Evolutionary conservation across 1,139 yeast genomes (phyloP), one percentile per base, ranked within the genome.

Genomic region (Candida albicans): DNA sequence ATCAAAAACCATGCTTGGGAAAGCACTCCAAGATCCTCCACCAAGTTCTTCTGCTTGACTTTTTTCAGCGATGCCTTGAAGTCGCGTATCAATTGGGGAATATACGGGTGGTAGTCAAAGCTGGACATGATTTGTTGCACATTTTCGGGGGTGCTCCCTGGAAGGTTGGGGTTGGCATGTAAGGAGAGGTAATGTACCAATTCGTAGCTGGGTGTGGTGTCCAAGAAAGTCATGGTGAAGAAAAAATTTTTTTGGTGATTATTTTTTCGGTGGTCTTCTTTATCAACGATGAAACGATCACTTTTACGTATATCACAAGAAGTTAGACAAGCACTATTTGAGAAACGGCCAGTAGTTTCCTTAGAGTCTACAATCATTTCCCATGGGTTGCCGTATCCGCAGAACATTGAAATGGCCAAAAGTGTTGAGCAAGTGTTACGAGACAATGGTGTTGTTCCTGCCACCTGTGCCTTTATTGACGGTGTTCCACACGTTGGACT

Each of bases 371-470:
- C 97, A 8, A 90, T 89, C 55, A 82, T 90, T 51, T 85, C 96
- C 7, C 97, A 90, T 67, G 96, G 97, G 0, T 73, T 89, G 40
- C 96, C 96, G 7, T 87, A 67, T 57, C 96, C 96, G 0, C 76
- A 77, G 36, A 89, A 90, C 56, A 57, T 87, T 10, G 70, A 73
- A 22, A 84, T 89, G 89, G 96, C 96, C 0, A 57, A 58, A 29
- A 64, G 70, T 1, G 95, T 87, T 1, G 96, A 89, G 60, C 50
- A 62, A 11, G 69, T 75, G 8, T 76, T 89, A 25, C 68, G 95
- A 35, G 60, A 64, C 0, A 62, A 73, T 40, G 95, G 95, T 3
- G 93, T 84, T 0, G 65, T 86, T 4, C 96, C 97, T 0, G 96
- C 96, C 0, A 88, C 96, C 0, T 82, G 86, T 50, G 96, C 91